Percentiles rank a stretch among this genome's conserved stretches.
Evolutionary conservation across 306 rosid genomes (phyloP).

Genomic region (Medicago ruthenica): DNA sequence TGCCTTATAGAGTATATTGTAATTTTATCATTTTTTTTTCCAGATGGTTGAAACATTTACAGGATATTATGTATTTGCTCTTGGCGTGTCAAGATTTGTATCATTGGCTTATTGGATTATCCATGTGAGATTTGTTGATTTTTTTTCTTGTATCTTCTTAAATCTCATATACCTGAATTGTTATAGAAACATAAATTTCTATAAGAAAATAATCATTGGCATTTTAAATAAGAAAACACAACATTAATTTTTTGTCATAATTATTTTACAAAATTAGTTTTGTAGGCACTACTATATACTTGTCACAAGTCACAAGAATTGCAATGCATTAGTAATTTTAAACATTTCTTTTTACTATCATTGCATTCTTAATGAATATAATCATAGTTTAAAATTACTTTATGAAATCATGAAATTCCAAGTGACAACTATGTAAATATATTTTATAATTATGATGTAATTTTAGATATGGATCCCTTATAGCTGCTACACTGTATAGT

Average conservation of each 20-base stretch:
- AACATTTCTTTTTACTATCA: neutral
- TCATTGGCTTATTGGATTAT: constrained; percentile 74
- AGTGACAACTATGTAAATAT: too few species aligned
- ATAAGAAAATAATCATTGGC: neutral
- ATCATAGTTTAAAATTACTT: neutral
- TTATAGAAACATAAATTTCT: neutral
- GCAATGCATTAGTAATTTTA: too few species aligned
- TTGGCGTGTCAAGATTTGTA: constrained; percentile 83
- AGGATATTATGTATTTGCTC: constrained; percentile 81
- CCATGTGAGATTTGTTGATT: constrained; percentile 49
- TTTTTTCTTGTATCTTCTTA: neutral
- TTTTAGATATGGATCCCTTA: too few species aligned
- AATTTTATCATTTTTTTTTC: constrained; percentile 32
- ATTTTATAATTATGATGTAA: too few species aligned
- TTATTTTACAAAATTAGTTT: too few species aligned
- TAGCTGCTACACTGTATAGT: too few species aligned
- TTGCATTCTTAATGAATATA: neutral
- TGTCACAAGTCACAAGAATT: too few species aligned
- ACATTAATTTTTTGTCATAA: neutral
- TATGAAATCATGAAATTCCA: neutral
- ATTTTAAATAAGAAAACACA: neutral
- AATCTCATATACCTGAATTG: neutral
- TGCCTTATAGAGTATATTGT: neutral
- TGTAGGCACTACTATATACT: too few species aligned
- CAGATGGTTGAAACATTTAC: constrained; percentile 89